Conservation (phyloP, 441 rosid species). For the Populus hybrid region DNA sequence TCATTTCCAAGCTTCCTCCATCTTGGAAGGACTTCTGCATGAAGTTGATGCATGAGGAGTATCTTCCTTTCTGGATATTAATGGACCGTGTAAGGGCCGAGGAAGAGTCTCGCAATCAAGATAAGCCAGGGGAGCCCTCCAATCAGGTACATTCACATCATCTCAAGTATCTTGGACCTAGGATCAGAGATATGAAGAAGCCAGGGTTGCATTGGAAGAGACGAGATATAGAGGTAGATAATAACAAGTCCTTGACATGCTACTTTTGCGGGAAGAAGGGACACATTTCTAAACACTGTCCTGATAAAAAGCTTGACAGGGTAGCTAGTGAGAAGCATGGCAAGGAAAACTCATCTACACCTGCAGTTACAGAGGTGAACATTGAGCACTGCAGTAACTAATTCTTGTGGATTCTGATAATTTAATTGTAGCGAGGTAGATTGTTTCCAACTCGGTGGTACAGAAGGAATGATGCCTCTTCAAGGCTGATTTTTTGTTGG, state of each 20-base stretch:
- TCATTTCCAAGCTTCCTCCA: constrained; percentile 73
- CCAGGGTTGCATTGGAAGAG: constrained; percentile 38
- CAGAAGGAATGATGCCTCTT: not conserved
- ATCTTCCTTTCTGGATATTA: constrained; percentile 51
- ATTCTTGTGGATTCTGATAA: not conserved
- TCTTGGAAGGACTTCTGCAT: constrained; percentile 75
- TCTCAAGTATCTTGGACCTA: constrained; percentile 33
- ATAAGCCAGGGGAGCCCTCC: constrained; percentile 27
- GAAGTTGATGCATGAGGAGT: constrained; percentile 51
- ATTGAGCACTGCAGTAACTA: constrained; percentile 9
- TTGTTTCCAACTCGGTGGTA: not conserved
- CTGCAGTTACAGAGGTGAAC: constrained; percentile 8
- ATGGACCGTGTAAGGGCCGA: constrained; percentile 57
- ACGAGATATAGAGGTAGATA: constrained; percentile 44
- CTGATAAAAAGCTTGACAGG: constrained; percentile 32
- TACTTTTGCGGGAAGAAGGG: constrained; percentile 63
- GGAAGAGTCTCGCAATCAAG: constrained; percentile 41
- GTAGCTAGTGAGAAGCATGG: constrained; percentile 23
- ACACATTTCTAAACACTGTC: constrained; percentile 50
- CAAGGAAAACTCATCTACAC: constrained; percentile 5
- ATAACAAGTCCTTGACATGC: constrained; percentile 36
- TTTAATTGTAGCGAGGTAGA: not conserved
- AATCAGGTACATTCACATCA: constrained; percentile 18
- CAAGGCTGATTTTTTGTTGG: not conserved
- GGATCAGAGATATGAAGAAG: constrained; percentile 32